Evolutionary conservation across 768 basidiomycete species (phyloP), one percentile per base, ranked within the genome.

Genomic region (Suillus plorans): DNA sequence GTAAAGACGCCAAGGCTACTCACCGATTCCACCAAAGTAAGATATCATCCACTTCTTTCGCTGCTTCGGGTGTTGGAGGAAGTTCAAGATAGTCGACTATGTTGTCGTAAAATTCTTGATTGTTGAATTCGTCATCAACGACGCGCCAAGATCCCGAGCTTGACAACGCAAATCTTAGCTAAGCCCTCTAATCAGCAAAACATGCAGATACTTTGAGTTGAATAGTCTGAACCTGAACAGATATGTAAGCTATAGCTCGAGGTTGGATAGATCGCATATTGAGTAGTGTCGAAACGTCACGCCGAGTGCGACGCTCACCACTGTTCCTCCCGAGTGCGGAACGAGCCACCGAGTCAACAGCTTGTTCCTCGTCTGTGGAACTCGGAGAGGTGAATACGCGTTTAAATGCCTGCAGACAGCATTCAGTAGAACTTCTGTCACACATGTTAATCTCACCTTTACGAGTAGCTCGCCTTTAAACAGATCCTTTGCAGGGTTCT

Each of bases 21-120:
- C 22, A 70, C 44, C 10, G 44, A 45, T 45, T 45, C 44, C 44
- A 45, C 44, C 44, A 45, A 3, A 45, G 44, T 45, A 45, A n/a
- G n/a, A n/a, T n/a, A n/a, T n/a, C n/a, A n/a, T n/a, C n/a, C n/a
- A n/a, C n/a, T n/a, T n/a, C n/a, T 45, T 45, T 45, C 9, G 4
- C 20, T 0, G 44, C 44, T 45, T 45, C 44, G 8, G 20, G 44
- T 9, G 44, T 3, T n/a, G 20, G 20, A 45, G 44, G 44, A 9
- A 45, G 44, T 20, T 45, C 20, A 0, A 45, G 20, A 10, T 45
- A 45, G 44, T 45, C 44, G 0, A 45, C 44, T 45, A 45, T 45
- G 4, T 45, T 45, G 44, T 45, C 9, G 4, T 45, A 45, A 4
- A 45, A 45, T 4, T 45, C 44, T 10, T 45, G 44, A 44, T 45